phyloP scores from a whole-genome alignment of 495 filamentous ascomycete species.

The Beverwykella pulmonaria region DNA sequence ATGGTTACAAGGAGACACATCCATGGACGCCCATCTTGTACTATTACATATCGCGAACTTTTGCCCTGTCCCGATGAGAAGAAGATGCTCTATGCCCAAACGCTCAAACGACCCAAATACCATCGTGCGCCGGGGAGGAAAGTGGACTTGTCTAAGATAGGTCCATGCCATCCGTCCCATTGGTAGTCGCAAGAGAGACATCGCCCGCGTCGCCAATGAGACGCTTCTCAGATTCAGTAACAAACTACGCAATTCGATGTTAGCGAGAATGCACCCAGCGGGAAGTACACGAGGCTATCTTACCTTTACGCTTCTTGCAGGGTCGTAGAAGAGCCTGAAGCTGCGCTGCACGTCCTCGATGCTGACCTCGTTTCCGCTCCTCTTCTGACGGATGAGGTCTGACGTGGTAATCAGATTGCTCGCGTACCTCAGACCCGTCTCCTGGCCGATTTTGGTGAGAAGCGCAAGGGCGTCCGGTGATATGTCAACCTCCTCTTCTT shows the following conservation, averaged over 20 bases:
- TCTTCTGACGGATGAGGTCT: constrained; percentile 76
- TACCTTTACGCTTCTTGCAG: constrained; percentile 74
- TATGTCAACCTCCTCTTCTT: constrained; percentile 93
- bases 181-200: constrained; percentile 69
- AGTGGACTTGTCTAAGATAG: constrained; percentile 55
- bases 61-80: not conserved
- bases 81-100: constrained; percentile 10
- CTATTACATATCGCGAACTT: constrained; percentile 9
- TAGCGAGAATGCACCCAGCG: not conserved
- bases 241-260: constrained; percentile 56
- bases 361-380: constrained; percentile 74
- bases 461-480: constrained; percentile 85
- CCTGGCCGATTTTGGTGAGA: constrained; percentile 91
- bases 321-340: constrained; percentile 92
- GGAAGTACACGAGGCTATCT: not conserved
- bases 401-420: constrained; percentile 96
- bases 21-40: not conserved
- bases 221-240: constrained; percentile 84
- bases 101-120: constrained; percentile 8
- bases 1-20: too few relatives aligned
- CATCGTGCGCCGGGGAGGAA: constrained; percentile 18
- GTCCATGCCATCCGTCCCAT: constrained; percentile 80
- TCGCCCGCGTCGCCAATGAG: constrained; percentile 85
- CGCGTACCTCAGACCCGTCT: constrained; percentile 88
- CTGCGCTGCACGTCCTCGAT: constrained; percentile 89